A percentile compares a stretch with the other conserved stretches of the same genome.
Conservation (phyloP, 306 rosid species). For the Sicyos edulis region DNA sequence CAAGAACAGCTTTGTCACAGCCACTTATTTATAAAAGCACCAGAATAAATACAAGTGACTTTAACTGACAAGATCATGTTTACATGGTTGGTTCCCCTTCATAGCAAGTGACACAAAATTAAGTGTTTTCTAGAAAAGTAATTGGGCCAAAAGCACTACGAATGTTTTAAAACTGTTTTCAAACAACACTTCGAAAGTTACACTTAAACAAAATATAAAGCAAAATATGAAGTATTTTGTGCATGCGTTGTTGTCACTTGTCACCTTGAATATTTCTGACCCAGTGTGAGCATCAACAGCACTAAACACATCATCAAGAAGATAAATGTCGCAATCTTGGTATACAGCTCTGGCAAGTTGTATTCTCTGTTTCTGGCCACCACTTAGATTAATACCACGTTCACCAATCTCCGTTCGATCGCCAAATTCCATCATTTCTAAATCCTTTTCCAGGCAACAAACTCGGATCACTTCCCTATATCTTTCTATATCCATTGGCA, state of each 20-base stretch:
- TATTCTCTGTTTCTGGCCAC: slow-evolving; percentile 93
- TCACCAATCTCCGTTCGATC: slow-evolving; percentile 98
- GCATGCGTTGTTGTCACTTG: neutral
- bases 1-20: neutral
- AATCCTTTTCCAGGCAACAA: slow-evolving; percentile 85
- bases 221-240: neutral
- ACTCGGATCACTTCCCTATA: slow-evolving; percentile 63
- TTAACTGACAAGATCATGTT: neutral
- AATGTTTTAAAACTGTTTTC: neutral
- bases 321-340: slow-evolving; percentile 81
- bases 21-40: neutral
- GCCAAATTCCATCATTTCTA: slow-evolving; percentile 88
- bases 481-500: slow-evolving; percentile 61
- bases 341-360: slow-evolving; percentile 94
- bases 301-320: slow-evolving; percentile 90
- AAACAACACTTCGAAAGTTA: neutral
- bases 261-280: slow-evolving; percentile 84
- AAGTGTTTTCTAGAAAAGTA: neutral
- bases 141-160: neutral
- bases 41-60: neutral
- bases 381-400: slow-evolving; percentile 95
- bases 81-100: neutral
- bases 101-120: neutral
- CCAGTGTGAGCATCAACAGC: slow-evolving; percentile 99
- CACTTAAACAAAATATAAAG: neutral